Evolutionary conservation across 1,284 basidiomycete genomes (phyloP), one percentile per base, ranked within the genome.

Genomic region (Cryptococcus jaspeensis): DNA sequence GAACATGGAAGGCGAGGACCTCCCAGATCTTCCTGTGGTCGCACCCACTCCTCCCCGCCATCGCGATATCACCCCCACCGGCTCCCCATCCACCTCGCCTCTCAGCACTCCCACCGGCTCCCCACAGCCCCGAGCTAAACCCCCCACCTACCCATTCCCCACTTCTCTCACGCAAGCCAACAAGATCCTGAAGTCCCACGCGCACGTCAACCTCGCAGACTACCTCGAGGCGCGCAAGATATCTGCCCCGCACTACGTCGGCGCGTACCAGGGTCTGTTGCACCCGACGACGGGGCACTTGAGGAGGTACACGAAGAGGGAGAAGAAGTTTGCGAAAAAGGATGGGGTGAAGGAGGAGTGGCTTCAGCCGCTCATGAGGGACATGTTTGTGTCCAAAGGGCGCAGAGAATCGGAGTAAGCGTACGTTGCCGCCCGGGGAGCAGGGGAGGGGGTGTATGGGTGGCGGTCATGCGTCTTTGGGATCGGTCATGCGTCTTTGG

Each of bases 181-280:
- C 12, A 45, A 43, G 3, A 49, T 77, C 12, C 65, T 77, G 36
- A 63, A 69, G 40, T 35, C 55, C 4, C 42, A 62, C 16, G 74
- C 60, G 0, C 72, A 73, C 53, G 65, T 77, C 58, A 75, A 74
- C 50, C 55, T 77, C 22, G 55, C 54, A 16, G 69, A 74, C 41
- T 75, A 75, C 53, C 53, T 74, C 28, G 60, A 62, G 20, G 70
- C 64, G 11, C 61, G 71, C 18, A 46, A 43, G 20, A 37, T 38
- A 18, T 48, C 46, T 32, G 39, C 56, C 11, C 52, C 54, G 13
- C 51, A 50, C 16, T 56, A 58, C 23, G 53, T 56, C 2, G 57
- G 52, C 40, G 55, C 58, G 8, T 56, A 54, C 32, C 48, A 55
- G 36, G 54, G 57, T 28, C 56, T 75, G 20, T 49, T 73, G 8